phyloP scores from a whole-genome alignment of 306 rosid genomes.

The barrel medic (Medicago truncatula) region MtrunA17r5.0-ANR NC_053049.1:34925001-34925500 shows the following conservation, averaged over 20 bases:
- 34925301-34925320: not conserved
- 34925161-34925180: slow-evolving; percentile 55
- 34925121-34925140: slow-evolving; percentile 93
- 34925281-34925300: slow-evolving; percentile 24
- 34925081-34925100: slow-evolving; percentile 86
- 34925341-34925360: not conserved
- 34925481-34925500: not conserved
- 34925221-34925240: not conserved
- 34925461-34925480: not conserved
- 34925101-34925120: slow-evolving; percentile 98
- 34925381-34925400: not conserved
- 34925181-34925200: slow-evolving; percentile 29
- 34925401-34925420: slow-evolving; percentile 4
- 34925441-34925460: not conserved
- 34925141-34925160: slow-evolving; percentile 76
- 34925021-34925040: too few relatives aligned
- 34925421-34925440: not conserved
- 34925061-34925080: slow-evolving; percentile 16
- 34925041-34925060: too few relatives aligned
- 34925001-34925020: too few relatives aligned
- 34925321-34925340: slow-evolving; percentile 7
- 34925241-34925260: slow-evolving; percentile 5
- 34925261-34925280: not conserved
- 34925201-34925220: slow-evolving; percentile 23
- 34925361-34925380: not conserved